Base-by-base conservation (phyloP, 306 rosid species). In the Vigna radiata region DNA sequence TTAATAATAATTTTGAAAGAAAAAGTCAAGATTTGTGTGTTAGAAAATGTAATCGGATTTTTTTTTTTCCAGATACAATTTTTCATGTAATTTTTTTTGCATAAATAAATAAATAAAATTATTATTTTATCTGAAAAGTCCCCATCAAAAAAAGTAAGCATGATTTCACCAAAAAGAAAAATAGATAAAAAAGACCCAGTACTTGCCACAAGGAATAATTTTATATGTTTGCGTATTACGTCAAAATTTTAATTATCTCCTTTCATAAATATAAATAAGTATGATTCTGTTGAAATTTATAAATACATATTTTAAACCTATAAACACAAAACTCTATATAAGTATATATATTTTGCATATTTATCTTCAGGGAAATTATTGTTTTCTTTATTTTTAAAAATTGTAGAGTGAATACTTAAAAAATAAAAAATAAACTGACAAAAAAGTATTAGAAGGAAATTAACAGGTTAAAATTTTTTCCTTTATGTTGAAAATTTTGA, bases 21-120 rank as follows among this genome's bases (percentile, higher is more conserved):
- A 54, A 72, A 67, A 77, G 52, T 73, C 54, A 37, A 53, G 36
- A 25, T 11, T 21, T 53, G 31, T 66, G 46, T n/a, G 53, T 53
- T 54, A 17, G 17, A 65, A n/a, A 63, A 36, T 64, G 39, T 49
- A 25, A 21, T 63, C 50, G 33, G 0, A 4, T 36, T 76, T 44
- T 37, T 76, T 44, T 37, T 6, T 33, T 68, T 39, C 39, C 72
- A 31, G 49, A 50, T 14, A 16, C n/a, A 19, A 73, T 6, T 70
- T 17, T 39, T 53, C 37, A 33, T 33, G 37, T 7, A 1, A 3
- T 31, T 3, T 19, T 1, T 25, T 4, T 7, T 15, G 8, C 4
- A 21, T 55, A 39, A 53, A 55, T 13, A 55, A 55, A 55, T 41
- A 19, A 54, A 36, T 36, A 36, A 55, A 13, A 41, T 17, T 21